Evolutionary conservation across 352 stramenopile genomes (phyloP).

Genomic region (Phytophthora hybrid): DNA sequence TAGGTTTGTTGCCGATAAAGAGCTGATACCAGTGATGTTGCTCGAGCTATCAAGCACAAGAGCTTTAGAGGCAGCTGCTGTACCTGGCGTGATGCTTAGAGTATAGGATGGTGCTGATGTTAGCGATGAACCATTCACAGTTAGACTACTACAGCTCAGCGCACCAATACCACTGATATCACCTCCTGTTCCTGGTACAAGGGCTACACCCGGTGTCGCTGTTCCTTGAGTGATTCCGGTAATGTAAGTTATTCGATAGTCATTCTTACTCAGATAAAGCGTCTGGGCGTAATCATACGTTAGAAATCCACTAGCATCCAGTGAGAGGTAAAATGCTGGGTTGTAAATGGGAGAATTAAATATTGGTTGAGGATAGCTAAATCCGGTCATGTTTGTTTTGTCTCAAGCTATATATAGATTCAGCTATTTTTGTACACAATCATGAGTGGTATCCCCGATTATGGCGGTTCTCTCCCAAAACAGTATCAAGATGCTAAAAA

Average conservation of each 20-base stretch:
- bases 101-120: too few species aligned
- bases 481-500: too few species aligned
- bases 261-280: not conserved
- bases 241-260: not conserved
- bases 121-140: too few species aligned
- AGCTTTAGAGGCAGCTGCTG: too few species aligned
- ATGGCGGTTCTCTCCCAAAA: too few species aligned
- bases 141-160: too few species aligned
- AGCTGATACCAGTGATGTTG: too few species aligned
- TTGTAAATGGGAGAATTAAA: not conserved
- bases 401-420: not conserved
- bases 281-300: not conserved
- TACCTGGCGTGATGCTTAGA: too few species aligned
- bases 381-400: not conserved
- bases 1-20: too few species aligned
- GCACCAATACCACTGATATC: too few species aligned
- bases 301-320: not conserved
- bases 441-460: not conserved
- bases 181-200: not conserved
- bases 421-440: not conserved
- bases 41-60: too few species aligned
- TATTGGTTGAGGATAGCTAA: not conserved
- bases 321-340: not conserved
- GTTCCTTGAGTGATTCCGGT: not conserved
- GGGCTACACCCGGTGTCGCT: not conserved